Evolutionary conservation across 495 filamentous ascomycete species (phyloP).

Genomic region (Glutinoglossum americanum): DNA sequence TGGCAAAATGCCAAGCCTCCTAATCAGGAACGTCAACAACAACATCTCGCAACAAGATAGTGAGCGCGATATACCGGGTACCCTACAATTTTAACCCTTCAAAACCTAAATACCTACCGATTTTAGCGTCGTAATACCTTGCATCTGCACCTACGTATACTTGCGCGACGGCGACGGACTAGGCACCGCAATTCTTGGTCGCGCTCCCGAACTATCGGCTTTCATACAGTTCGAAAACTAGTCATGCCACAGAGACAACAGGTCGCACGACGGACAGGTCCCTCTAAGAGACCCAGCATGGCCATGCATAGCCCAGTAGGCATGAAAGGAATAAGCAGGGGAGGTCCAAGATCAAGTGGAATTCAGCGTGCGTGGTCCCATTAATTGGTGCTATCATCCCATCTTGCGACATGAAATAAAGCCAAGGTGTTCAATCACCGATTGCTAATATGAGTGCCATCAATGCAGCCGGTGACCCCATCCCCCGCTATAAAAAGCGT

Average conservation of each 20-base stretch:
- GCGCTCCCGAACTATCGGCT: not conserved
- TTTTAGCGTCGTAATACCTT: no score
- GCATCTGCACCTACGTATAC: not conserved
- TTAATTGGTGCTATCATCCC: not conserved
- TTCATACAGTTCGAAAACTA: not conserved
- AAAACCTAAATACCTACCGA: no score
- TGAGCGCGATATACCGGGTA: no score
- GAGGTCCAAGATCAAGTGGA: not conserved
- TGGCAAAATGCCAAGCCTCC: not conserved
- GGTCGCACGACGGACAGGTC: not conserved
- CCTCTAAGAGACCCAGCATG: not conserved
- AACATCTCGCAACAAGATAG: not conserved
- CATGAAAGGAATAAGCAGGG: not conserved
- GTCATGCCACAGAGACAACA: not conserved
- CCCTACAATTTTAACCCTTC: no score
- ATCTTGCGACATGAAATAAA: not conserved
- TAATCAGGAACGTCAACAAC: not conserved
- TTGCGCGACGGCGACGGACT: not conserved
- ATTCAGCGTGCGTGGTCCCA: not conserved
- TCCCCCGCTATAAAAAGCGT: slow-evolving; percentile 35
- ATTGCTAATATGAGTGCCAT: not conserved
- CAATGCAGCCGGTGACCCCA: slow-evolving; percentile 44
- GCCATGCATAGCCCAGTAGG: not conserved
- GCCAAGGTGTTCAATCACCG: not conserved
- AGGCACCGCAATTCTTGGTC: not conserved